Percentiles rank a stretch among this genome's conserved stretches.
These are phyloP conservation scores for Papiliotrema flavescens DNA, from an alignment of 1,284 basidiomycete genomes.

Conservation along the genomic window DNA sequence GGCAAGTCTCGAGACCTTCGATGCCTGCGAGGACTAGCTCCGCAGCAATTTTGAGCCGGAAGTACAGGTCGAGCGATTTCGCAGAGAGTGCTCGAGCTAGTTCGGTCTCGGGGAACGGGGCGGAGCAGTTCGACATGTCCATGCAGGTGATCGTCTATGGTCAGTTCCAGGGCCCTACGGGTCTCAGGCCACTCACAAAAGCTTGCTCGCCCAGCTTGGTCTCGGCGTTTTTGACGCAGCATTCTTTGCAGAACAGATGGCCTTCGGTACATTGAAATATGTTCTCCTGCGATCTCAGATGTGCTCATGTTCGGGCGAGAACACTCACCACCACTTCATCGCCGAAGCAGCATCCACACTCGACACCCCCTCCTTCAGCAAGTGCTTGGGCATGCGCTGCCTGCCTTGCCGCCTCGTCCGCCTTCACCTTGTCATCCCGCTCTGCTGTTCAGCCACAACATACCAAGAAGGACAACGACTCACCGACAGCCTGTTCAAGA, in stretches of 20 bases:
- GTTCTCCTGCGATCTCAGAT: constrained; percentile 56
- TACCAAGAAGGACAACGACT: background rate
- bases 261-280: constrained; percentile 81
- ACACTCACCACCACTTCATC: constrained; percentile 63
- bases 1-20: constrained; percentile 69
- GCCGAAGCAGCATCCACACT: constrained; percentile 79
- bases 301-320: background rate
- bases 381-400: constrained; percentile 50
- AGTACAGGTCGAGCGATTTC: constrained; percentile 65
- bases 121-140: constrained; percentile 69
- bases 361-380: constrained; percentile 56
- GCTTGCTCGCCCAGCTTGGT: constrained; percentile 48
- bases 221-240: constrained; percentile 53
- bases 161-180: background rate
- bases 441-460: constrained; percentile 30
- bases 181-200: constrained; percentile 22
- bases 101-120: constrained; percentile 64
- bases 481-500: background rate
- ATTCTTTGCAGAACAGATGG: constrained; percentile 66
- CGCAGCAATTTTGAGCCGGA: constrained; percentile 67
- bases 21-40: constrained; percentile 68
- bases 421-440: constrained; percentile 23
- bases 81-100: constrained; percentile 54
- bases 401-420: constrained; percentile 14
- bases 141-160: constrained; percentile 65